phyloP scores from a whole-genome alignment of 2,329 filamentous ascomycete species.

The Botrytis pseudocinerea region DNA sequence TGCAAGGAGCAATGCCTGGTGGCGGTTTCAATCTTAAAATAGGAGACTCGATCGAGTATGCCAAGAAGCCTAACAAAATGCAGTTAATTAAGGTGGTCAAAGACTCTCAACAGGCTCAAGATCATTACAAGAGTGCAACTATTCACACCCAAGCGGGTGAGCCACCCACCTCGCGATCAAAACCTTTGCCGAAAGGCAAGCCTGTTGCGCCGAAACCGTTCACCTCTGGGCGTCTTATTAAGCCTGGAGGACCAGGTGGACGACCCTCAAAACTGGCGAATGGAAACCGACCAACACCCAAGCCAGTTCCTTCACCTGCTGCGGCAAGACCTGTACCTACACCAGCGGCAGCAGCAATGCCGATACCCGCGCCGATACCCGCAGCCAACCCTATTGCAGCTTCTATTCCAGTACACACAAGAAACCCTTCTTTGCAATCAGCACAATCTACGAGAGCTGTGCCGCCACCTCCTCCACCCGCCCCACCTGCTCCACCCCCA shows the following conservation, averaged over 20 bases:
- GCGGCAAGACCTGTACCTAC: conserved; percentile 3
- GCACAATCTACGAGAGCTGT: conserved; percentile 50
- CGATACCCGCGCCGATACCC: conserved; percentile 21
- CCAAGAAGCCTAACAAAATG: conserved; percentile 95
- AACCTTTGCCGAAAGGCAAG: conserved; percentile 83
- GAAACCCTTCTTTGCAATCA: conserved; percentile 46
- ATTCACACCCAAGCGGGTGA: conserved; percentile 87
- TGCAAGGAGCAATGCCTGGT: conserved; percentile 71
- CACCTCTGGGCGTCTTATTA: conserved; percentile 88
- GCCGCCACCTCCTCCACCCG: conserved; percentile 56
- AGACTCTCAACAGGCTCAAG: conserved; percentile 73
- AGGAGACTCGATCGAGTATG: conserved; percentile 84
- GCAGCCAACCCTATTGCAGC: conserved; percentile 32
- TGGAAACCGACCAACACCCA: conserved; percentile 40
- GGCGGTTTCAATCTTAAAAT: conserved; percentile 82
- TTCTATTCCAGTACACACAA: conserved; percentile 54
- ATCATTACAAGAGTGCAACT: conserved; percentile 90
- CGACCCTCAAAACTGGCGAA: conserved; percentile 70
- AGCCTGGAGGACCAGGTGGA: conserved; percentile 82
- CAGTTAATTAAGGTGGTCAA: conserved; percentile 87
- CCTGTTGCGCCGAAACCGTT: conserved; percentile 86
- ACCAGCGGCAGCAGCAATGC: conserved; percentile 25
- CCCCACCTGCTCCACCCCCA: conserved; percentile 66
- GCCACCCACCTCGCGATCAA: conserved; percentile 76
- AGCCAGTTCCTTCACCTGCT: conserved; percentile 36